Percentiles rank a stretch among this genome's conserved stretches.
These are phyloP conservation scores for Scenedesmus sp. DNA, from an alignment of 163 green algal species.

Conservation along the genomic window DNA sequence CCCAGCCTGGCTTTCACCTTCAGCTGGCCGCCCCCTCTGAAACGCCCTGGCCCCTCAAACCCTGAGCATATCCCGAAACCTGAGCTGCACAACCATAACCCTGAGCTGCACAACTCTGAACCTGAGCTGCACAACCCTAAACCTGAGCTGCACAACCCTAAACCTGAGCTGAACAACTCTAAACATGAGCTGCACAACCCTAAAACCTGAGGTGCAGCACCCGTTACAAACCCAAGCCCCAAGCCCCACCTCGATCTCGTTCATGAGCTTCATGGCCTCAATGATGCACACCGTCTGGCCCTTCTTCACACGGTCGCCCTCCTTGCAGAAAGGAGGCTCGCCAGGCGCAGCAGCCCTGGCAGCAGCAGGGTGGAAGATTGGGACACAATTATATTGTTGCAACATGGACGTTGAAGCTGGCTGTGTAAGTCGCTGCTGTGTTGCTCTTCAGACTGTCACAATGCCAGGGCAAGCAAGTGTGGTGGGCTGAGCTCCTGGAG, in stretches of 20 bases:
- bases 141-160: background rate
- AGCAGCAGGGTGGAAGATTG: slow-evolving; percentile 76
- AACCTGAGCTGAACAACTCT: slow-evolving; percentile 52
- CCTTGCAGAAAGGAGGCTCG: slow-evolving; percentile 89
- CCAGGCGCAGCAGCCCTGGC: slow-evolving; percentile 84
- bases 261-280: slow-evolving; percentile 97
- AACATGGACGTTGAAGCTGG: too few species aligned
- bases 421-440: too few species aligned
- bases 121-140: too few species aligned
- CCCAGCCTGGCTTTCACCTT: too few species aligned
- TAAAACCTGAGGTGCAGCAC: background rate
- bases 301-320: slow-evolving; percentile 92
- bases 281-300: slow-evolving; percentile 96
- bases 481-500: too few species aligned
- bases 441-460: too few species aligned
- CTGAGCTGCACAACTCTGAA: slow-evolving; percentile 89
- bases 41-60: too few species aligned
- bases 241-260: slow-evolving; percentile 88
- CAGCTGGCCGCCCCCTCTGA: too few species aligned
- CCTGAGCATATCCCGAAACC: slow-evolving; percentile 78
- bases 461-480: too few species aligned
- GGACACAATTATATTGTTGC: too few species aligned
- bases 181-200: slow-evolving; percentile 95
- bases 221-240: too few species aligned
- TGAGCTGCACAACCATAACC: slow-evolving; percentile 91